phyloP scores from a whole-genome alignment of 768 basidiomycete genomes.

The Lactarius sp. region DNA sequence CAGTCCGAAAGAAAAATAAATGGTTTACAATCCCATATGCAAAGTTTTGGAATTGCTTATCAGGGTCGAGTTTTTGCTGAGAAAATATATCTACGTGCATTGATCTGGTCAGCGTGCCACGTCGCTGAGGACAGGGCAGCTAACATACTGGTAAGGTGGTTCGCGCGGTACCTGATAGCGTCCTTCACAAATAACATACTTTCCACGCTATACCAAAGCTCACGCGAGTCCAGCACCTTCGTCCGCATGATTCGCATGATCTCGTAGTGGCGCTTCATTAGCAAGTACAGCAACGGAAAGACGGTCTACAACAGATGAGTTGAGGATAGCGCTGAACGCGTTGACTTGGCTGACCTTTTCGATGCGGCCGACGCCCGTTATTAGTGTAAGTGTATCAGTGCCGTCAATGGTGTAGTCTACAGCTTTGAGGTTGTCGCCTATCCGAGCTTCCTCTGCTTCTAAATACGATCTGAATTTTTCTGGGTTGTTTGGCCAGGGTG shows the following conservation, averaged over 20 bases:
- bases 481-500: background rate
- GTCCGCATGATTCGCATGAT: slow-evolving; percentile 15
- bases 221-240: slow-evolving; percentile 2
- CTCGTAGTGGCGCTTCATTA: slow-evolving; percentile 25
- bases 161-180: background rate
- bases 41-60: slow-evolving; percentile 25
- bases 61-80: slow-evolving; percentile 24
- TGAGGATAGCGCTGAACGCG: no score
- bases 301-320: slow-evolving; percentile 5
- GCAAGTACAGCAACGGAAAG: slow-evolving; percentile 21
- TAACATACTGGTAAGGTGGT: slow-evolving; percentile 9
- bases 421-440: slow-evolving; percentile 27
- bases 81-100: slow-evolving; percentile 21
- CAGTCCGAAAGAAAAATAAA: background rate
- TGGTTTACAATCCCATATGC: slow-evolving; percentile 25
- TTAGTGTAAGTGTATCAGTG: slow-evolving; percentile 28
- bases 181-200: background rate
- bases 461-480: slow-evolving; percentile 26
- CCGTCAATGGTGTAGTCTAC: slow-evolving; percentile 31
- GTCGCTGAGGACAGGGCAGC: no score
- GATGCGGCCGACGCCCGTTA: slow-evolving; percentile 29
- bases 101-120: background rate
- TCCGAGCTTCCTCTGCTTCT: slow-evolving; percentile 29
- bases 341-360: slow-evolving; percentile 28
- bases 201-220: background rate